A percentile compares a stretch with the other conserved stretches of the same genome.
Evolutionary conservation across 1,139 yeast species (phyloP).

Genomic region (Candida albicans): DNA sequence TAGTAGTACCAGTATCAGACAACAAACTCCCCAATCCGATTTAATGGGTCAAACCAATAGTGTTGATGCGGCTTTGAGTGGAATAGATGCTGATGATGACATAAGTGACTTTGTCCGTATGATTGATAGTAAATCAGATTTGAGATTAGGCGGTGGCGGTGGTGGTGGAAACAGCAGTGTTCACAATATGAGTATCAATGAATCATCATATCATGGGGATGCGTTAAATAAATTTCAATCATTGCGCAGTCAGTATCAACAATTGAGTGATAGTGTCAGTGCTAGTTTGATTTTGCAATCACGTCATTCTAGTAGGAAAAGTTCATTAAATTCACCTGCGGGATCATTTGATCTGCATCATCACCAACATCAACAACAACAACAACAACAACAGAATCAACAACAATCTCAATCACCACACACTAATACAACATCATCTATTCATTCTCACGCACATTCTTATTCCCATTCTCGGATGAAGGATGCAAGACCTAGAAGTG

Average conservation of each 20-base stretch:
- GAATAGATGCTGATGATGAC: slow-evolving; percentile 62
- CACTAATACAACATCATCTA: slow-evolving; percentile 4
- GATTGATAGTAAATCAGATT: slow-evolving; percentile 67
- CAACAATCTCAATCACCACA: neutral
- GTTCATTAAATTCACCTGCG: slow-evolving; percentile 32
- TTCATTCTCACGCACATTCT: slow-evolving; percentile 15
- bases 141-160: slow-evolving; percentile 30
- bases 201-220: slow-evolving; percentile 17
- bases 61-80: slow-evolving; percentile 38
- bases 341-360: slow-evolving; percentile 11
- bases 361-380: slow-evolving; percentile 8
- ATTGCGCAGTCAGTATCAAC: slow-evolving; percentile 44
- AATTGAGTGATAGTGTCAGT: slow-evolving; percentile 53
- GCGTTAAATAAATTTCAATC: slow-evolving; percentile 40
- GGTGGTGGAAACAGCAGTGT: slow-evolving; percentile 8
- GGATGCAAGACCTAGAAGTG: slow-evolving; percentile 25
- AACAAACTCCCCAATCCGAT: slow-evolving; percentile 26
- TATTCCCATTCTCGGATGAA: slow-evolving; percentile 38
- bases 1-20: slow-evolving; percentile 38
- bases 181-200: slow-evolving; percentile 1
- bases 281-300: slow-evolving; percentile 38
- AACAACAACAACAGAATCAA: slow-evolving; percentile 8
- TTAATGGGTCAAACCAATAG: slow-evolving; percentile 18
- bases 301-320: slow-evolving; percentile 31
- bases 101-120: slow-evolving; percentile 76